Percentiles rank a stretch among this genome's conserved stretches.
phyloP scores from a whole-genome alignment of 2,329 filamentous ascomycete species.

The Aaosphaeria pasadenensis region DNA sequence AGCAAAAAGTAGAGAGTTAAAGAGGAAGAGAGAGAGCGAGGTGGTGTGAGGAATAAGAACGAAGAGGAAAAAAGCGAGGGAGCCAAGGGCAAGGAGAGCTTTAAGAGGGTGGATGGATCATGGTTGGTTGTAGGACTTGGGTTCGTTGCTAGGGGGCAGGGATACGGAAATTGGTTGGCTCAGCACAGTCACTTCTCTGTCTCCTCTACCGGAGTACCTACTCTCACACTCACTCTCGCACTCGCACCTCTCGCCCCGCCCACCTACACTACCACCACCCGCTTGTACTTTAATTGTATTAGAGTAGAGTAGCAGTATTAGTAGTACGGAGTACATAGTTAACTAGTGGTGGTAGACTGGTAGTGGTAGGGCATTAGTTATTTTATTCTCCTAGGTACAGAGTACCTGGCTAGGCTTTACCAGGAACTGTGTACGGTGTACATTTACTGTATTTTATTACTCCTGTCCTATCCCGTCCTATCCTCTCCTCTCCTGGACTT shows the following conservation, averaged over 20 bases:
- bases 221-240: background rate
- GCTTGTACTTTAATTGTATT: background rate
- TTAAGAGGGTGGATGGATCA: background rate
- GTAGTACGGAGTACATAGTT: too few relatives aligned
- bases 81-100: background rate
- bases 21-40: conserved; percentile 1
- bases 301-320: too few relatives aligned
- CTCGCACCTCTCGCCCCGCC: background rate
- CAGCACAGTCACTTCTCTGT: conserved; percentile 22
- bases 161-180: conserved; percentile 31
- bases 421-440: too few relatives aligned
- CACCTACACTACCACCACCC: background rate
- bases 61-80: conserved; percentile 9
- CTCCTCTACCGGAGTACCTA: background rate
- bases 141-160: conserved; percentile 23
- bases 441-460: too few relatives aligned
- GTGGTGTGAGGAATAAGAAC: conserved; percentile 30
- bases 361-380: too few relatives aligned
- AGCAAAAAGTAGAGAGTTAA: conserved; percentile 4
- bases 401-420: too few relatives aligned
- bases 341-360: too few relatives aligned
- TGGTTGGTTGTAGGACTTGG: too few relatives aligned
- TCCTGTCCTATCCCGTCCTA: too few relatives aligned
- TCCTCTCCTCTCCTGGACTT: too few relatives aligned
- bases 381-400: too few relatives aligned